Conservation (phyloP, 768 basidiomycete genomes). For the Myochromella boudieri region DNA sequence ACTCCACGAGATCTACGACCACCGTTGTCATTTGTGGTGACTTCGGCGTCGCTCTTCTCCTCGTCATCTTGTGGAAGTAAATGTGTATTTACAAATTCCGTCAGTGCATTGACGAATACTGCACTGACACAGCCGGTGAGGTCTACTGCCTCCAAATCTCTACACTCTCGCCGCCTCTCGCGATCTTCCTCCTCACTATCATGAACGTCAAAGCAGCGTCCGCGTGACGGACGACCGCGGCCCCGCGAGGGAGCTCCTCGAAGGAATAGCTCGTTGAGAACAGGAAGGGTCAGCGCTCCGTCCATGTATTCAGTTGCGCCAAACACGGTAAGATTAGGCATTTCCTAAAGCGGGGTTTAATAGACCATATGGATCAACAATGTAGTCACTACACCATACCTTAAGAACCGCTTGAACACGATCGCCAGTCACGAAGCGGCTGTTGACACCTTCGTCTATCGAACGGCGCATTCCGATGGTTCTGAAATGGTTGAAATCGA, state of each 20-base stretch:
- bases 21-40: constrained; percentile 28
- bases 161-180: constrained; percentile 71
- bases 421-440: constrained; percentile 91
- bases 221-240: constrained; percentile 66
- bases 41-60: constrained; percentile 44
- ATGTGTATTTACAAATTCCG: constrained; percentile 76
- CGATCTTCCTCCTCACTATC: constrained; percentile 77
- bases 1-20: constrained; percentile 27
- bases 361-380: constrained; percentile 11
- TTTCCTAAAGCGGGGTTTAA: constrained; percentile 56
- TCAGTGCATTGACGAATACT: constrained; percentile 84
- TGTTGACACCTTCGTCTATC: constrained; percentile 83
- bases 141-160: constrained; percentile 85
- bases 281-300: constrained; percentile 78
- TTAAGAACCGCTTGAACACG: constrained; percentile 78
- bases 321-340: constrained; percentile 81
- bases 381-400: constrained; percentile 38
- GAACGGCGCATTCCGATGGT: constrained; percentile 95
- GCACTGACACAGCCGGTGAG: constrained; percentile 93
- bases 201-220: constrained; percentile 53
- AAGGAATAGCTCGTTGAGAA: constrained; percentile 88
- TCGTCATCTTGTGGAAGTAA: constrained; percentile 42
- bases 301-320: constrained; percentile 99
- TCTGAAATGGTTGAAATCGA: constrained; percentile 96
- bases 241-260: constrained; percentile 74